Base-by-base conservation (phyloP, 306 rosid species). In the Quillaja saponaria region DNA sequence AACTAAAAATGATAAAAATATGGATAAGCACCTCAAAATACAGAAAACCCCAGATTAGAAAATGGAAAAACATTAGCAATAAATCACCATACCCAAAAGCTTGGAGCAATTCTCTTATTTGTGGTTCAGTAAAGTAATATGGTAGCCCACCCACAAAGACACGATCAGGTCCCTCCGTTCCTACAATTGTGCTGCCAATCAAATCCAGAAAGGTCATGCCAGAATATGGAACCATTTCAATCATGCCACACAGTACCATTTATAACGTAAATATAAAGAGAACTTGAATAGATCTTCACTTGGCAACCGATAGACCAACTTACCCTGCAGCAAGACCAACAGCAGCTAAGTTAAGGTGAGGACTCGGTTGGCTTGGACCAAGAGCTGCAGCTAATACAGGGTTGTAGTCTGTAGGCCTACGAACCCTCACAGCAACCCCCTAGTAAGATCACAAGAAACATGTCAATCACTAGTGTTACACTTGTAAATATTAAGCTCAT, bases 351-450 rank as follows among this genome's bases (percentile, higher is more conserved):
- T 88, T 85, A 12, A 88, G 92, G 75, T 81, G 58, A 69, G 90
- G 81, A 72, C 81, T 88, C 15, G 96, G 85, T 71, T 85, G 96
- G 72, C 84, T 74, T 8, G 96, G 96, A 81, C 96, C 96, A 66
- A 88, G 85, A 54, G 67, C 64, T 13, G 92, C 96, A 71, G 96
- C 92, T 37, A 88, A 62, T 31, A 92, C 66, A 71, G 96, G 92
- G 58, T 85, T 88, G 71, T 88, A 88, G 64, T 88, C 96, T 10
- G 87, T 85, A 42, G 96, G 92, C 78, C 96, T 88, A 45, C 92
- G 85, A 40, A 88, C 92, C 82, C 85, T 78, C 63, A 88, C 96
- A 76, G 96, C 75, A 69, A 81, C 91, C 61, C 91, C 96, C 96
- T 87, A 72, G 64, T 47, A 34, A 56, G 54, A 67, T 49, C 55